Evolutionary conservation across 257 asterid species (phyloP), one percentile per base, ranked within the genome.

Genomic region (Gynochthodes officinalis): DNA sequence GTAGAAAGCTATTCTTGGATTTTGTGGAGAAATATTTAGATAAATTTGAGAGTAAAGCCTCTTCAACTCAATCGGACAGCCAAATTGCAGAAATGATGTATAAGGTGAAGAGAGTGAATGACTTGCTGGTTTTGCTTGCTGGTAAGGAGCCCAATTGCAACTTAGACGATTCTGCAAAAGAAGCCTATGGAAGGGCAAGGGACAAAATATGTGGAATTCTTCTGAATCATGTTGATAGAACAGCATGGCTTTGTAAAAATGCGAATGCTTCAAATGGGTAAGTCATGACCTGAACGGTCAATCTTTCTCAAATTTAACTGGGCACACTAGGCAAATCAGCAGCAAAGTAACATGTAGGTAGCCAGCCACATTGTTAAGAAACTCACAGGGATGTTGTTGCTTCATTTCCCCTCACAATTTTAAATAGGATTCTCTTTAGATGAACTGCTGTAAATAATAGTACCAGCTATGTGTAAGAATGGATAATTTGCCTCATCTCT

Each of bases 221-320:
- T 60, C 66, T 91, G 64, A 87, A 84, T 50, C 82, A 86, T 75
- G 93, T 89, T 5, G 96, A 91, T 76, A 85, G 89, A 82, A 89
- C 89, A 49, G 82, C 89, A 78, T 81, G 87, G 86, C 83, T 48
- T 75, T 84, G 23, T 39, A 80, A 82, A 69, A 65, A 30, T 69
- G 64, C 59, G 61, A 73, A 30, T 59, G 65, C 76, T 60, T 32
- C 49, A 2, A 18, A 2, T 57, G 67, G 3, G 42, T 7, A 70
- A 25, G 42, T 30, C 9, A 0, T 49, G n/a, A 12, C 19, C 44
- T 71, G 44, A 57, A 42, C 27, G 40, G 5, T 4, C 39, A 0
- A 4, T 32, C 42, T 33, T 72, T 52, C 33, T 73, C 53, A 72
- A 48, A 46, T 39, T 54, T 21, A 15, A n/a, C 0, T 14, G 46